Base-by-base conservation (phyloP, 1,139 yeast species). In the Wickerhamiella pararugosa region DNA sequence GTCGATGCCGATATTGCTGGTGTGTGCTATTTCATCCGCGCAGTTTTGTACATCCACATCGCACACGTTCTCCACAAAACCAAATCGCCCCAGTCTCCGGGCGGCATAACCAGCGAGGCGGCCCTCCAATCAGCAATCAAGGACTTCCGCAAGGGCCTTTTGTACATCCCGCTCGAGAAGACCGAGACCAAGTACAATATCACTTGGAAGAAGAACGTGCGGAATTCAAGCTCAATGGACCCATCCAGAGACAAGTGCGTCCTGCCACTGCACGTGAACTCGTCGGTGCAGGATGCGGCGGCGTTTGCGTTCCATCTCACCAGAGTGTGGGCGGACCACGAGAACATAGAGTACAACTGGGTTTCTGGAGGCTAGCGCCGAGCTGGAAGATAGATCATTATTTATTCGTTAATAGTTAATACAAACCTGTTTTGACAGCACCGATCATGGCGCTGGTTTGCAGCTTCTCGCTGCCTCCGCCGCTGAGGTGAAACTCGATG, bases 381-480 rank as follows among this genome's bases (percentile, higher is more conserved):
- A 27, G 32, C 5, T 8, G 21, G 6, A 33, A 9, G 5, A 27
- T n/a, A 8, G 7, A 34, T 25, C 26, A 26, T 25, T 15, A 25
- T 25, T 25, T 27, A 31, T 25, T 25, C 11, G 25, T 10, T 31
- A 10, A 21, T 32, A 32, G 21, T 32, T n/a, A 10, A 32, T n/a
- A 10, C 11, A 32, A 32, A 42, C 60, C 32, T 56, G 46, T 38
- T 61, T 87, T 87, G 35, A 90, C 76, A 7, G 79, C 84, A 0
- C 94, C 96, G 46, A 92, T 80, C 44, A 83, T 76, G 2, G 96
- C 97, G 55, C 92, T 80, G 39, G 86, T 73, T 56, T 90, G 97
- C 34, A 92, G 74, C 58, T 77, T 79, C 49, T 87, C 96, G 55
- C 77, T 82, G 1, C 98, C 97, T 7, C 98, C 99, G 56, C 74